phyloP scores from a whole-genome alignment of 1,139 yeast species.

The Suhomyces maxii region DNA sequence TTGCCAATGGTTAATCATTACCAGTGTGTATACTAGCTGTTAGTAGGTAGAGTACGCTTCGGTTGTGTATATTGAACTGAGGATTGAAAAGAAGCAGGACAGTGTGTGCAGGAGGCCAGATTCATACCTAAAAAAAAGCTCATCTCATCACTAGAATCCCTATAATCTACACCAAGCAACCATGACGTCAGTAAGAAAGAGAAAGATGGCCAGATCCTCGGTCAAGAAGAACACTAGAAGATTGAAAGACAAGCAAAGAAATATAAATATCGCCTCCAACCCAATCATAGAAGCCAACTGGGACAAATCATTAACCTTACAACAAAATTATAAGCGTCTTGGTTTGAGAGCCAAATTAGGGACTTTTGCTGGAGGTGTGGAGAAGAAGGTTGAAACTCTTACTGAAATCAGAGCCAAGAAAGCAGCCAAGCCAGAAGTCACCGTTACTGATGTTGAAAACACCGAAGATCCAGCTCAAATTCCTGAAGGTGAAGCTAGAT shows the following conservation, averaged over 20 bases:
- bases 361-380: slow-evolving; percentile 66
- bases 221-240: slow-evolving; percentile 68
- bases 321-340: slow-evolving; percentile 77
- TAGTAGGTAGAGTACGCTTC: no score
- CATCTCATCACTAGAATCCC: slow-evolving; percentile 7
- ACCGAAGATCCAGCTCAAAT: slow-evolving; percentile 56
- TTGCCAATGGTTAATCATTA: no score
- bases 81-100: not conserved
- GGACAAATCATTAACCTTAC: slow-evolving; percentile 79
- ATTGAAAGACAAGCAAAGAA: slow-evolving; percentile 65
- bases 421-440: slow-evolving; percentile 27
- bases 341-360: slow-evolving; percentile 74
- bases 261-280: slow-evolving; percentile 63
- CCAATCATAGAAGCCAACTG: slow-evolving; percentile 87
- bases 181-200: slow-evolving; percentile 83
- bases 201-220: slow-evolving; percentile 78
- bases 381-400: slow-evolving; percentile 47
- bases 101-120: not conserved
- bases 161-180: not conserved
- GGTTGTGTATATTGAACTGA: no score
- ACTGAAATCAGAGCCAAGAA: slow-evolving; percentile 30
- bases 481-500: slow-evolving; percentile 81
- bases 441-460: slow-evolving; percentile 40
- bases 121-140: slow-evolving; percentile 6
- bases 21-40: no score